Conservation (phyloP, 768 basidiomycete genomes). For the Tricholoma sp. region DNA sequence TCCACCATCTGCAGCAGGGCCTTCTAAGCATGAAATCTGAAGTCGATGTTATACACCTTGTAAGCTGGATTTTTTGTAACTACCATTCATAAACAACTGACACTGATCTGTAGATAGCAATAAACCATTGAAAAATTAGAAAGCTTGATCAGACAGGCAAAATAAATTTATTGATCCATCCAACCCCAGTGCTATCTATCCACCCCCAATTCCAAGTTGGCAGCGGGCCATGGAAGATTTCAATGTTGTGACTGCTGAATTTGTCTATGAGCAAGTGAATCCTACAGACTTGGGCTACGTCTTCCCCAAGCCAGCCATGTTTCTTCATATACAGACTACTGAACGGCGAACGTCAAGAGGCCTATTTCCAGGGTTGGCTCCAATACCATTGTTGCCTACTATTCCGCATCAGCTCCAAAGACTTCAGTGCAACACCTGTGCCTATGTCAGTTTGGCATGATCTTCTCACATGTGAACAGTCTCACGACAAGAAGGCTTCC, state of each 20-base stretch:
- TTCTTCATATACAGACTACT: neutral
- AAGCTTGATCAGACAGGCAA: neutral
- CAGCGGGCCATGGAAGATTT: neutral
- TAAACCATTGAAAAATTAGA: neutral
- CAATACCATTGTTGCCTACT: neutral
- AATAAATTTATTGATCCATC: neutral
- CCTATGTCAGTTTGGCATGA: slow-evolving; percentile 5
- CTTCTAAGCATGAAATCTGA: neutral
- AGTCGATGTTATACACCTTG: neutral
- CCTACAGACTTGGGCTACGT: slow-evolving; percentile 4
- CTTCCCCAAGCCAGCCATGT: slow-evolving; percentile 2
- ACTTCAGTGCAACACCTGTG: slow-evolving; percentile 2
- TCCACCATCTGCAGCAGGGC: neutral
- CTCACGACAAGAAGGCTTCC: neutral
- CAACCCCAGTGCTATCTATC: neutral
- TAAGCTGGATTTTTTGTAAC: neutral
- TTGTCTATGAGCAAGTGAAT: neutral
- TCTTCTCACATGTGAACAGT: neutral
- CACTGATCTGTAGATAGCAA: too few relatives aligned
- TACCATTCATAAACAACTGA: too few relatives aligned
- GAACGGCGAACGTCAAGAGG: neutral
- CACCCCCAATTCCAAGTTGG: neutral
- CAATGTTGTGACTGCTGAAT: neutral
- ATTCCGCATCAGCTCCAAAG: neutral
- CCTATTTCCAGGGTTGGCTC: slow-evolving; percentile 4